These are phyloP conservation scores for Noccaea caerulescens DNA, from an alignment of 345 rosid genomes.

Conservation along the genomic window DNA sequence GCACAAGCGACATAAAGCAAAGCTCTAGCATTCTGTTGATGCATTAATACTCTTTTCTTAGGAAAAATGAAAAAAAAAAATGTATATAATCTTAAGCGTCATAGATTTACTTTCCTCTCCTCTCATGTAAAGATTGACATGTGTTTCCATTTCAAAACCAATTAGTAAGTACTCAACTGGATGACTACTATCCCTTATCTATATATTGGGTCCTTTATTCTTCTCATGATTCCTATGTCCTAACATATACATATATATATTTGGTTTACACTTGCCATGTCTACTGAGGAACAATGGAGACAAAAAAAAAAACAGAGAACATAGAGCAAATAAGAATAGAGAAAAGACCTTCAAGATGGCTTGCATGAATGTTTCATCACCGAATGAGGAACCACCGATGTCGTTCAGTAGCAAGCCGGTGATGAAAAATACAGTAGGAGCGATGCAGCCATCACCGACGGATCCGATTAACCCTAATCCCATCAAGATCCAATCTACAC, in stretches of 20 bases:
- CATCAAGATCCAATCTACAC: conserved; percentile 62
- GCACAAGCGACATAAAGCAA: conserved; percentile 71
- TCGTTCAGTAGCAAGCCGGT: conserved; percentile 63
- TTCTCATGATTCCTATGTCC: too few species aligned
- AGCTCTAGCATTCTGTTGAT: conserved; percentile 60
- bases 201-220: too few species aligned
- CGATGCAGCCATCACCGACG: conserved; percentile 65
- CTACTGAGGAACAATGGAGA: not conserved
- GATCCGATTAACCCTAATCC: conserved; percentile 67
- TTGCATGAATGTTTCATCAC: conserved; percentile 39
- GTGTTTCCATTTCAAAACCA: too few species aligned
- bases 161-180: too few species aligned
- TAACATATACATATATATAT: not conserved
- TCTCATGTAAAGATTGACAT: not conserved
- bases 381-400: conserved; percentile 48
- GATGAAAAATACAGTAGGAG: conserved; percentile 51
- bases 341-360: conserved; percentile 54
- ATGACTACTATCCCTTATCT: too few species aligned
- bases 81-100: not conserved
- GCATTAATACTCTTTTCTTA: not conserved
- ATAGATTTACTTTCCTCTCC: too few species aligned
- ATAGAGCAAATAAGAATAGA: not conserved
- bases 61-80: not conserved
- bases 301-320: not conserved
- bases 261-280: not conserved